Evolutionary conservation across 306 rosid species (phyloP), one percentile per base, ranked within the genome.

Genomic region (Sicyos edulis): DNA sequence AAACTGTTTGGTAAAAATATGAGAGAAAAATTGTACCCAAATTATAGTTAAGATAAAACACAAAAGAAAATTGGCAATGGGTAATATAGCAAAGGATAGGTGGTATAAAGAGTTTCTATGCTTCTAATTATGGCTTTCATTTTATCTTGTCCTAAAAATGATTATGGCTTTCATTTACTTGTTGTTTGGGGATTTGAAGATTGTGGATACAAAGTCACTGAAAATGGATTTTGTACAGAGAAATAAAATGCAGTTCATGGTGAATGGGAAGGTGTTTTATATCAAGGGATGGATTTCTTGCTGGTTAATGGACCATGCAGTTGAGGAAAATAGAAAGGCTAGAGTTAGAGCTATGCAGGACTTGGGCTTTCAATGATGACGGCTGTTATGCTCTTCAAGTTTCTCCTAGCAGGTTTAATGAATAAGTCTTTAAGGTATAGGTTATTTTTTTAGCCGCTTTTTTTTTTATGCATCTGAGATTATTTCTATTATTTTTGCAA

Each of bases 281-380:
- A 80, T 93, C 1, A 93, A 88, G 70, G 99, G 99, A 6, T 93
- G 99, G 99, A 93, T 91, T 75, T 91, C 99, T 72, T 93, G 91
- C 78, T 93, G 99, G 99, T 79, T 93, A 22, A 88, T 93, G 96
- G 86, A 83, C 49, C 95, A 88, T 44, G 84, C 95, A 8, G 97
- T 83, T 76, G 95, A 91, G 50, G 80, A 80, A 68, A 58, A 78
- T 72, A 78, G 79, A 20, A 86, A 86, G 64, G 78, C 79, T 17
- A 84, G 87, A 83, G 87, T 91, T 37, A 77, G 84, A 52, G 84
- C 80, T 76, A 91, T 93, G 98, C 76, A 62, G 99, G 74, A 88
- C 99, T 83, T 93, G 99, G 99, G 99, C 96, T 0, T 93, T 93
- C 71, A 93, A 87, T 76, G 99, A 93, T 51, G 99, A 97, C 24